Conservation (phyloP, 306 rosid species). For the Castanea mollissima region DNA sequence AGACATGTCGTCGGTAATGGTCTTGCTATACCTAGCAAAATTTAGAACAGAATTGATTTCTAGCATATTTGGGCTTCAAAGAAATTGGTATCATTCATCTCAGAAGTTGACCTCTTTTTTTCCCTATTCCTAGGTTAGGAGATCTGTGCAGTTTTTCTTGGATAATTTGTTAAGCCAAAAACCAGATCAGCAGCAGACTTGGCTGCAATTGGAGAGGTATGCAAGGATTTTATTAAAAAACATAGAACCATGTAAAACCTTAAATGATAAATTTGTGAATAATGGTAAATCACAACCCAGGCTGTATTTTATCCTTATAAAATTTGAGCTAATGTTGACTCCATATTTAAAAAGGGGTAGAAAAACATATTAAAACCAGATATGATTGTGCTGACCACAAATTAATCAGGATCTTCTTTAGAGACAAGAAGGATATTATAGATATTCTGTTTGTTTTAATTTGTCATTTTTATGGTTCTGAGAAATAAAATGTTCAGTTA, state of each 20-base stretch:
- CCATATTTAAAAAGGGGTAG: too few species aligned
- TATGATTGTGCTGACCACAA: neutral
- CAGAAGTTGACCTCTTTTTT: slow-evolving; percentile 1
- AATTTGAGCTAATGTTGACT: too few species aligned
- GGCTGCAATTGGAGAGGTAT: slow-evolving; percentile 83
- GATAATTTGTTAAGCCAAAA: slow-evolving; percentile 56
- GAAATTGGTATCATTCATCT: neutral
- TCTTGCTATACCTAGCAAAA: neutral
- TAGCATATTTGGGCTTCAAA: neutral
- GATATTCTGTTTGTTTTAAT: neutral
- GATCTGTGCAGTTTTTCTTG: slow-evolving; percentile 82
- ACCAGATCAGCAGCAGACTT: slow-evolving; percentile 71
- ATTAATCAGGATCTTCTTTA: neutral
- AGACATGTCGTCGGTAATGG: slow-evolving; percentile 61
- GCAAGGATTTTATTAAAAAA: slow-evolving; percentile 11
- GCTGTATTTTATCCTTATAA: too few species aligned
- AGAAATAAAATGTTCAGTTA: too few species aligned
- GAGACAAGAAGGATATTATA: neutral
- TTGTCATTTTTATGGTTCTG: too few species aligned
- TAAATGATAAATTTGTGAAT: neutral
- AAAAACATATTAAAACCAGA: neutral
- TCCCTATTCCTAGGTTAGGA: slow-evolving; percentile 52
- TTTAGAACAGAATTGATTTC: slow-evolving; percentile 6
- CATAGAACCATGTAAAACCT: neutral
- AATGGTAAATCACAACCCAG: too few species aligned